Percentiles rank a stretch among this genome's conserved stretches.
These are phyloP conservation scores for Diospyros kaki DNA, from an alignment of 148 eudicot genomes.

Conservation along the genomic window DNA sequence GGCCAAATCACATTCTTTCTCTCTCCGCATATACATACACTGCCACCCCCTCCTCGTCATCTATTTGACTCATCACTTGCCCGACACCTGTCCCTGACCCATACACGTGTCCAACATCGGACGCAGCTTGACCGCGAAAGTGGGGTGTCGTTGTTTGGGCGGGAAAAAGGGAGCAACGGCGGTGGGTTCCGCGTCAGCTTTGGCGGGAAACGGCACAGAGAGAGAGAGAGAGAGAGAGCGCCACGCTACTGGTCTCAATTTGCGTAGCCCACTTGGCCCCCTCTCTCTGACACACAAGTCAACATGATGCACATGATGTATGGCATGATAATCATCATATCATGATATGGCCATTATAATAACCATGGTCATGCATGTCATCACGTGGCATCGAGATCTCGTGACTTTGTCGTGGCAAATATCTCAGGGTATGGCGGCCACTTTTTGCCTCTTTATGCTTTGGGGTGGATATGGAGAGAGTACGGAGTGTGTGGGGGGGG, in stretches of 20 bases:
- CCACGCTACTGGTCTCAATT: slow-evolving; percentile 17
- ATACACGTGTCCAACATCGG: slow-evolving; percentile 14
- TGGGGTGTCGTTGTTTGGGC: slow-evolving; percentile 4
- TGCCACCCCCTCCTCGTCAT: not conserved
- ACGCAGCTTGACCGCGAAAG: not conserved
- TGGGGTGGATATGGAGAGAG: no score
- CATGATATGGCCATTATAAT: no score
- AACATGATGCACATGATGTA: no score
- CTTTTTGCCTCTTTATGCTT: no score
- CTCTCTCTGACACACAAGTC: not conserved
- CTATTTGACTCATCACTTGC: slow-evolving; percentile 1
- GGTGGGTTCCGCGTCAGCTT: slow-evolving; percentile 12
- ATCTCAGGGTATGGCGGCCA: no score
- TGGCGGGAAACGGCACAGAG: slow-evolving; percentile 40
- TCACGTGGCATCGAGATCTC: no score
- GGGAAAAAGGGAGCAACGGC: slow-evolving; percentile 11
- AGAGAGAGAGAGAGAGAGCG: not conserved
- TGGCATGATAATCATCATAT: no score
- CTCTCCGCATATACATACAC: no score
- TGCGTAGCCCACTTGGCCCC: slow-evolving; percentile 25
- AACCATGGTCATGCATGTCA: no score
- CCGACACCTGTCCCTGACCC: not conserved
- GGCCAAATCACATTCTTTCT: no score
- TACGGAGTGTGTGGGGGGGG: no score
- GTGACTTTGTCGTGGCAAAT: no score